Evolutionary conservation across 1,284 basidiomycete species (phyloP).

Genomic region (Polyporus tsugae): DNA sequence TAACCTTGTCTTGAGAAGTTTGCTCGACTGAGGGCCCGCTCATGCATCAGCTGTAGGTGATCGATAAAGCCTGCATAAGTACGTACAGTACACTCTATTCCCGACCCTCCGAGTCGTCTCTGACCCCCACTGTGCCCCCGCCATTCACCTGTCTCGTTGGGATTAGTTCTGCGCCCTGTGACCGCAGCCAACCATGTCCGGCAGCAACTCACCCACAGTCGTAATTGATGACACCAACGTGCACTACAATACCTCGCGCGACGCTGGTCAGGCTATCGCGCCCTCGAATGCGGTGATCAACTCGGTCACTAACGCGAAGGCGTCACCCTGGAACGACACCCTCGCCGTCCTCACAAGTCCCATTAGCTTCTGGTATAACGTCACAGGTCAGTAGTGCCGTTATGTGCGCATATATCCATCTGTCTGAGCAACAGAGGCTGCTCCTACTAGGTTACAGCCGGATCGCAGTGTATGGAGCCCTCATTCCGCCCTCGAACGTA

Average conservation of each 20-base stretch:
- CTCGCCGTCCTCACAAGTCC: conserved; percentile 8
- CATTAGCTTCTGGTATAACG: conserved; percentile 7
- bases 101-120: not conserved
- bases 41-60: not conserved
- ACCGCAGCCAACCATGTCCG: not conserved
- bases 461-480: conserved; percentile 13
- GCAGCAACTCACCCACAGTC: not conserved
- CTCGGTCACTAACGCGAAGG: not conserved
- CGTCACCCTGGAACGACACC: not conserved
- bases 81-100: not conserved
- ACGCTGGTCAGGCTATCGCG: not conserved
- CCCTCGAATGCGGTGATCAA: not conserved
- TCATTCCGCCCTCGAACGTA: not conserved
- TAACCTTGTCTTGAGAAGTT: not conserved
- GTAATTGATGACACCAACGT: conserved; percentile 17
- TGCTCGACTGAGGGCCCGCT: not conserved
- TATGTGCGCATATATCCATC: not conserved
- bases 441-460: conserved; percentile 2
- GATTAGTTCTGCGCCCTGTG: not conserved
- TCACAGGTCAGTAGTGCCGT: conserved; percentile 7
- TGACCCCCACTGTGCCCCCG: not conserved
- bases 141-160: not conserved
- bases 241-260: conserved; percentile 11
- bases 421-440: not conserved
- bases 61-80: not conserved